A percentile compares a stretch with the other conserved stretches of the same genome.
Conservation (phyloP, 129 eudicot genomes). For the carrot (Daucus carota) region DH1_v3.0 NC_030387.2:37766001-37766500, state of each 20-base stretch:
- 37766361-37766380: slow-evolving; percentile 22
- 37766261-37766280: slow-evolving; percentile 32
- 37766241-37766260: slow-evolving; percentile 32
- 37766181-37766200: slow-evolving; percentile 4
- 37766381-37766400: slow-evolving; percentile 19
- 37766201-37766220: slow-evolving; percentile 5
- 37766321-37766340: slow-evolving; percentile 29
- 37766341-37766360: slow-evolving; percentile 22
- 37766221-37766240: slow-evolving; percentile 27
- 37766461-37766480: background rate
- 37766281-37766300: slow-evolving; percentile 32
- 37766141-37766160: background rate
- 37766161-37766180: background rate
- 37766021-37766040: background rate
- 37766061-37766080: background rate
- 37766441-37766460: background rate
- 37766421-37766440: slow-evolving; percentile 17
- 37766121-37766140: slow-evolving; percentile 1
- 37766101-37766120: slow-evolving; percentile 2
- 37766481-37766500: slow-evolving; percentile 19
- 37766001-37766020: too few relatives aligned
- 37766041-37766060: background rate
- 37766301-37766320: slow-evolving; percentile 19
- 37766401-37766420: slow-evolving; percentile 26
- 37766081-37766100: background rate